phyloP scores from a whole-genome alignment of 257 asterid species.

The Plantago elongata region DNA sequence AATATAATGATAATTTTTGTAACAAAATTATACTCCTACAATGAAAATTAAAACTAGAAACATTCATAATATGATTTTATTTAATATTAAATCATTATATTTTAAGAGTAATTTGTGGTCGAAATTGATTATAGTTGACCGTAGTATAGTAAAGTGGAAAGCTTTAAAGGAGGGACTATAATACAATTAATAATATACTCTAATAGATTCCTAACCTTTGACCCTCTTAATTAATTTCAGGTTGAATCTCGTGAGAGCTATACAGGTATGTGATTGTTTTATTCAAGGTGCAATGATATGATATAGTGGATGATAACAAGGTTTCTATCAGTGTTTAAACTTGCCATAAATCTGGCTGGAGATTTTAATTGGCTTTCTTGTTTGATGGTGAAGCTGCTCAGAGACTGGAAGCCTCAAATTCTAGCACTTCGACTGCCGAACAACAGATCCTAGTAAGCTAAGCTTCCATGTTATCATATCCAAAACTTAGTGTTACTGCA shows the following conservation, averaged over 20 bases:
- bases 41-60: too few relatives aligned
- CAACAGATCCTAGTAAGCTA: conserved; percentile 88
- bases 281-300: conserved; percentile 6
- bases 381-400: conserved; percentile 49
- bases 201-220: conserved; percentile 12
- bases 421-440: conserved; percentile 74
- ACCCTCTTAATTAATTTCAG: conserved; percentile 42
- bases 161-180: not conserved
- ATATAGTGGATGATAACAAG: conserved; percentile 8
- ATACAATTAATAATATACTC: conserved; percentile 7
- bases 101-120: too few relatives aligned
- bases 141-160: too few relatives aligned
- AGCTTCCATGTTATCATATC: conserved; percentile 16
- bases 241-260: conserved; percentile 41
- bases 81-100: too few relatives aligned
- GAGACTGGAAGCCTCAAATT: conserved; percentile 54
- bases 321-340: conserved; percentile 1
- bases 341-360: conserved; percentile 3
- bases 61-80: too few relatives aligned
- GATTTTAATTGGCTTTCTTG: conserved; percentile 16
- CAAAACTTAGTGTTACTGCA: conserved; percentile 9
- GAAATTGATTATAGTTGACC: too few relatives aligned
- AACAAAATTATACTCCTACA: too few relatives aligned
- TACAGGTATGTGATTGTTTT: conserved; percentile 46
- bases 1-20: too few relatives aligned